A percentile compares a stretch with the other conserved stretches of the same genome.
Evolutionary conservation across 2,329 filamentous ascomycete genomes (phyloP).

Genomic region (Paramyrothecium roridum): DNA sequence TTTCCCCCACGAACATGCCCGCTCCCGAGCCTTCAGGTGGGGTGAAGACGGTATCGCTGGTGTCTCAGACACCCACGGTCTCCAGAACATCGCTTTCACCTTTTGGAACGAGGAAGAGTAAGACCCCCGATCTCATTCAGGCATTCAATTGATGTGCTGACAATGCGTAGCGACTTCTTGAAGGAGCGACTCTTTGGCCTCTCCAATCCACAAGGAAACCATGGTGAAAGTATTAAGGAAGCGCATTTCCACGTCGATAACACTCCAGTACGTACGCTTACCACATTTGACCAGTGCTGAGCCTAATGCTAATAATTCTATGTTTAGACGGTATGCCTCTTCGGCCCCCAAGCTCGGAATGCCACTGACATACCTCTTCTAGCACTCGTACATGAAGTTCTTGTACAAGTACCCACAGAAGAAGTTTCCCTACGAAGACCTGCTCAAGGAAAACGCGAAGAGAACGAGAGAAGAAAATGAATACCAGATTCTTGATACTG

Average conservation of each 20-base stretch:
- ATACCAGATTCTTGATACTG: conserved; percentile 90
- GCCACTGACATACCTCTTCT: conserved; percentile 14
- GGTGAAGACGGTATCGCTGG: conserved; percentile 96
- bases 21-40: conserved; percentile 88
- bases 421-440: conserved; percentile 86
- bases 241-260: conserved; percentile 96
- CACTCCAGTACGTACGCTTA: conserved; percentile 57
- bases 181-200: conserved; percentile 95
- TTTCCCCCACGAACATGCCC: conserved; percentile 89
- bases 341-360: neutral
- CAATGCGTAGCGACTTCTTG: conserved; percentile 68
- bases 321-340: neutral
- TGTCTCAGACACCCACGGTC: conserved; percentile 84
- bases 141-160: conserved; percentile 31
- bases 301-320: conserved; percentile 23
- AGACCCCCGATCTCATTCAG: conserved; percentile 5
- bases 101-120: conserved; percentile 99
- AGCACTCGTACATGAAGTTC: conserved; percentile 99
- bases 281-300: neutral
- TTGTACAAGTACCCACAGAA: conserved; percentile 96
- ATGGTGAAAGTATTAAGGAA: conserved; percentile 96
- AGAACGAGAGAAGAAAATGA: conserved; percentile 76
- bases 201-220: conserved; percentile 94
- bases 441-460: conserved; percentile 78
- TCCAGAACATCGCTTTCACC: conserved; percentile 89